Conservation (phyloP, 176 grass and related monocot genomes). For the Saccharum officinarum region DNA sequence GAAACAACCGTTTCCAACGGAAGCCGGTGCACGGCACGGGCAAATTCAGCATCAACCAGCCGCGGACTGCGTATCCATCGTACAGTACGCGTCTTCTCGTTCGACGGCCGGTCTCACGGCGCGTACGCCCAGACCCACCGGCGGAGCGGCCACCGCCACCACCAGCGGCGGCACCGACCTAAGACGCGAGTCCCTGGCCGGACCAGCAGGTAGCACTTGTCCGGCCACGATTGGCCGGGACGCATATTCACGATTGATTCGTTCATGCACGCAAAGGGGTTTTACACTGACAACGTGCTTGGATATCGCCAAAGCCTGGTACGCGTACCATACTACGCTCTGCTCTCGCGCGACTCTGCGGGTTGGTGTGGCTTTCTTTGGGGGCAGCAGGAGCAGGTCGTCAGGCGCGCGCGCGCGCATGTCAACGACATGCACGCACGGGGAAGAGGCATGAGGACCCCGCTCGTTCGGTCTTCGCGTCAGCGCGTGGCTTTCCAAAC, state of each 20-base stretch:
- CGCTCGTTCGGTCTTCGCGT: not conserved
- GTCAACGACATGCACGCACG: slow-evolving; percentile 51
- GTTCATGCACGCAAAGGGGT: not conserved
- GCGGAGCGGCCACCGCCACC: not conserved
- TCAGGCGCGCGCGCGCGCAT: slow-evolving; percentile 5
- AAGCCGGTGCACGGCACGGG: not conserved
- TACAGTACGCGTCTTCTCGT: not conserved
- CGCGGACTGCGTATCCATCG: too few relatives aligned
- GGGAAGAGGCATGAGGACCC: not conserved
- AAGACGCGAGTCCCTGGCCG: not conserved
- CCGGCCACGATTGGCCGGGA: not conserved
- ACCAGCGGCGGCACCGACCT: not conserved
- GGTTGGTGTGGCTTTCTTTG: not conserved
- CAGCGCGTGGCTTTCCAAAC: slow-evolving; percentile 34
- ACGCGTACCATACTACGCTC: not conserved
- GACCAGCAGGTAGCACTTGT: not conserved
- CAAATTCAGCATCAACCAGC: not conserved
- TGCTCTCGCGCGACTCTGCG: not conserved
- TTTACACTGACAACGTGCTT: not conserved
- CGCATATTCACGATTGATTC: not conserved
- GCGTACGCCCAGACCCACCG: not conserved
- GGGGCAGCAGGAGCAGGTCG: not conserved
- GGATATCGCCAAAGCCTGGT: not conserved
- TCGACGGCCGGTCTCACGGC: not conserved
- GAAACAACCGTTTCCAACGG: too few relatives aligned